Percentiles rank a stretch among this genome's conserved stretches.
Evolutionary conservation across 805 yeast genomes (phyloP).

Genomic region (Tetrapisispora pingtungensis): DNA sequence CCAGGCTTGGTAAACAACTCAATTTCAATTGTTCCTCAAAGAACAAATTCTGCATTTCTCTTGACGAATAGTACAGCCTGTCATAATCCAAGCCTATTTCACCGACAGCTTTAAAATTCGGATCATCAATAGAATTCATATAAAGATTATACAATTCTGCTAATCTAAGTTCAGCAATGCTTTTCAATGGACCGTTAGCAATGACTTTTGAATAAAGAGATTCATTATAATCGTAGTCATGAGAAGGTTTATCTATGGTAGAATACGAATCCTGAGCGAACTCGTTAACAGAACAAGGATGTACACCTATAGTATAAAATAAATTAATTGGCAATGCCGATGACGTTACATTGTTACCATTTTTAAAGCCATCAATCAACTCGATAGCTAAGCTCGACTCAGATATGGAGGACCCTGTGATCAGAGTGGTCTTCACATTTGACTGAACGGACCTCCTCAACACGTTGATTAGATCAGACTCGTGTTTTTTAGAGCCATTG

Average conservation of each 20-base stretch:
- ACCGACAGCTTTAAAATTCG: slow-evolving; percentile 70
- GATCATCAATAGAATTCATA: slow-evolving; percentile 36
- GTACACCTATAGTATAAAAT: slow-evolving; percentile 82
- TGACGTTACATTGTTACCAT: too few species aligned
- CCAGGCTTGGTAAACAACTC: slow-evolving; percentile 16
- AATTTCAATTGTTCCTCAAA: slow-evolving; percentile 68
- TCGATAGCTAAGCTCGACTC: slow-evolving; percentile 39
- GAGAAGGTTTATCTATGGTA: slow-evolving; percentile 19
- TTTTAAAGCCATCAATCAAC: not conserved
- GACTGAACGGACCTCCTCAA: slow-evolving; percentile 54
- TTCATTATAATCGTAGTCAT: slow-evolving; percentile 16
- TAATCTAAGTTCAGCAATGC: slow-evolving; percentile 9
- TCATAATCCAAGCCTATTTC: slow-evolving; percentile 96
- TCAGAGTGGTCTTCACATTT: slow-evolving; percentile 58
- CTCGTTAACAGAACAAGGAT: slow-evolving; percentile 78
- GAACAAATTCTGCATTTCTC: slow-evolving; percentile 53
- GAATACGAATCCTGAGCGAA: slow-evolving; percentile 28
- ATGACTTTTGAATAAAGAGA: slow-evolving; percentile 1
- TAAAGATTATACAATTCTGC: slow-evolving; percentile 41
- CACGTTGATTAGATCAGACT: slow-evolving; percentile 53
- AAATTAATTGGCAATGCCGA: slow-evolving; percentile 18
- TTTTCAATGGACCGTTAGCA: slow-evolving; percentile 1
- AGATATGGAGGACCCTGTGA: slow-evolving; percentile 71
- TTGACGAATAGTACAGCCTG: slow-evolving; percentile 65
- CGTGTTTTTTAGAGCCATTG: slow-evolving; percentile 59